Evolutionary conservation across 495 filamentous ascomycete species (phyloP), one percentile per base, ranked within the genome.

Genomic region (Podospora pseudoanserina): DNA sequence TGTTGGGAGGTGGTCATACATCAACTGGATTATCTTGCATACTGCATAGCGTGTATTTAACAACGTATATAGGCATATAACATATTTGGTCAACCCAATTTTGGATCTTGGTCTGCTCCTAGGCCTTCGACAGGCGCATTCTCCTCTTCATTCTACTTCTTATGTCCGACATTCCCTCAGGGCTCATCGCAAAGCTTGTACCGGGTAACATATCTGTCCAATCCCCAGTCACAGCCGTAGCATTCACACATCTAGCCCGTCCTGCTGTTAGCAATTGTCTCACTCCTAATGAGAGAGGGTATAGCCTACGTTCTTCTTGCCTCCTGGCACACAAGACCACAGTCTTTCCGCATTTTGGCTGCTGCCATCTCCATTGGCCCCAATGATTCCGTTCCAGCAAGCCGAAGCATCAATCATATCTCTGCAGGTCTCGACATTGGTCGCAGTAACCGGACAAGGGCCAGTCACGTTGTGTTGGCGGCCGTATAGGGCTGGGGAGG

Each of bases 21-120:
- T 63, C 61, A 63, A 63, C 61, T 63, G 61, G 30, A 63, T 63
- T 63, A 61, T 61, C 59, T 61, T 59, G 39, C 39, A 49, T 49
- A 49, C 30, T 61, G 61, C 61, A 63, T 63, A 63, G 61, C 61
- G 61, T 63, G 34, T 32, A 49, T 63, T 39, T 63, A 63, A 19
- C 55, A 26, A 58, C n/a, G 55, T 63, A 63, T n/a, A 63, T 19
- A 63, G 16, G 13, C 39, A 16, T 13, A 49, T 49, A 49, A n/a
- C 30, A 30, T 28, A 62, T 30, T 49, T 63, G 61, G 61, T 44
- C 61, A 63, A 63, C 61, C 61, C 61, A 63, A 26, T 32, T 32
- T 18, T 18, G 39, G 39, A 49, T 32, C 32, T 32, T 13, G 18
- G 59, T 28, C 28, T 49, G 7, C 15, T 49, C 23, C 2, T 23